These are phyloP conservation scores for Exophiala alcalophila DNA, from an alignment of 2,329 filamentous ascomycete species.

Conservation along the genomic window DNA sequence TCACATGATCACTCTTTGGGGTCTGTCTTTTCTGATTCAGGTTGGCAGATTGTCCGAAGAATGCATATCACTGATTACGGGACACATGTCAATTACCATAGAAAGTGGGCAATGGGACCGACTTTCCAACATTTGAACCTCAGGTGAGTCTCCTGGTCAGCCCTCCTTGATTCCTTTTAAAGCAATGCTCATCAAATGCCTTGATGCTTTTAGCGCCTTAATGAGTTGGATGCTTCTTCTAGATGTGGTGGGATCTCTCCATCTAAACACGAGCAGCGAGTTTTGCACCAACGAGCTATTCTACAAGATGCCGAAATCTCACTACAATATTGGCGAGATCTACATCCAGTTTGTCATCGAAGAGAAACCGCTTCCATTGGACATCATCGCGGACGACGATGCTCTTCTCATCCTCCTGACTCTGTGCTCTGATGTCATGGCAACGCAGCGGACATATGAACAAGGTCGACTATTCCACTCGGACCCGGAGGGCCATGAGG, in stretches of 20 bases:
- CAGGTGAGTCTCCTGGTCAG: too few species aligned
- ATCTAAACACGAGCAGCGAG: not conserved
- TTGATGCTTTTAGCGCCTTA: not conserved
- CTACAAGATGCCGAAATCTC: not conserved
- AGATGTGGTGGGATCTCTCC: not conserved
- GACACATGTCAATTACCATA: not conserved
- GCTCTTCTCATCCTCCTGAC: not conserved
- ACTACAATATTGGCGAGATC: not conserved
- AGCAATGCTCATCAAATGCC: too few species aligned
- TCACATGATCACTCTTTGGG: too few species aligned
- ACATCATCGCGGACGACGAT: not conserved
- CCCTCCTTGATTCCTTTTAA: too few species aligned
- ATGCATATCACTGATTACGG: not conserved
- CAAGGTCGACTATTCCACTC: not conserved
- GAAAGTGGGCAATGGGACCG: not conserved
- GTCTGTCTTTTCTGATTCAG: too few species aligned
- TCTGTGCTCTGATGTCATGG: not conserved
- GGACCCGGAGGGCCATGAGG: not conserved
- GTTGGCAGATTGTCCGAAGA: not conserved
- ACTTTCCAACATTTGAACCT: not conserved
- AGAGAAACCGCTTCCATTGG: not conserved
- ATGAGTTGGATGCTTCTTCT: conserved; percentile 1
- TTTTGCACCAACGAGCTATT: not conserved
- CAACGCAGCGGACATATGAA: not conserved
- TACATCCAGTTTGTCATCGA: conserved; percentile 1